Base-by-base conservation (phyloP, 1,284 basidiomycete species). In the Somion occarium region DNA sequence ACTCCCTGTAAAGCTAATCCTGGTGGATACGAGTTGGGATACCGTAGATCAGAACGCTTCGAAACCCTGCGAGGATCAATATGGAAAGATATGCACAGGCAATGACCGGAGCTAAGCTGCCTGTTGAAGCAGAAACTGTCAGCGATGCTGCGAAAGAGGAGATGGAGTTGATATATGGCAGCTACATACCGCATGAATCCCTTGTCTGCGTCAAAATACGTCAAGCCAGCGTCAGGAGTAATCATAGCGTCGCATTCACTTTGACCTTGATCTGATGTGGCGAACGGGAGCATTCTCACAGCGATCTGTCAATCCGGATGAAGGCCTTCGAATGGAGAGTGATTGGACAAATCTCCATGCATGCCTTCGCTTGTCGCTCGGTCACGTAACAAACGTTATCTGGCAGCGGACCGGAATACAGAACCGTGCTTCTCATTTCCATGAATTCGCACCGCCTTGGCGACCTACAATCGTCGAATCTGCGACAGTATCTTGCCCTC, bases 391-490 rank as follows among this genome's bases (percentile, higher is more conserved):
- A 15, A 45, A 49, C 55, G 59, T 53, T 59, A 60, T 61, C 56
- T 63, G 60, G 54, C 61, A 59, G 59, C 61, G 61, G 61, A 53
- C 61, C 61, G 61, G 55, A 53, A n/a, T 25, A 23, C 52, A 37
- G 7, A 34, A 34, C 7, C 30, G 30, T 7, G 15, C 30, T 34
- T 34, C 30, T 34, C 15, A 34, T 34, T 34, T 34, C 30, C 30
- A 34, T 34, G 30, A 26, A 49, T 22, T 19, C 43, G 53, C 50
- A 54, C 50, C 43, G 53, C 50, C 50, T 41, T 26, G 19, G 24
- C 46, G 27, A 46, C 48, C 50, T 47, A 46, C 30, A 26, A 46
- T 45, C 46, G 30, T 18, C 49, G 24, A 30, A n/a, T 22, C 41
- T 44, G 26, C 19, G 22, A 49, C 38, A 46, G 38, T 24, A 24